A percentile compares a stretch with the other conserved stretches of the same genome.
phyloP scores from a whole-genome alignment of 495 filamentous ascomycete species.

The Cudoniella acicularis region DNA sequence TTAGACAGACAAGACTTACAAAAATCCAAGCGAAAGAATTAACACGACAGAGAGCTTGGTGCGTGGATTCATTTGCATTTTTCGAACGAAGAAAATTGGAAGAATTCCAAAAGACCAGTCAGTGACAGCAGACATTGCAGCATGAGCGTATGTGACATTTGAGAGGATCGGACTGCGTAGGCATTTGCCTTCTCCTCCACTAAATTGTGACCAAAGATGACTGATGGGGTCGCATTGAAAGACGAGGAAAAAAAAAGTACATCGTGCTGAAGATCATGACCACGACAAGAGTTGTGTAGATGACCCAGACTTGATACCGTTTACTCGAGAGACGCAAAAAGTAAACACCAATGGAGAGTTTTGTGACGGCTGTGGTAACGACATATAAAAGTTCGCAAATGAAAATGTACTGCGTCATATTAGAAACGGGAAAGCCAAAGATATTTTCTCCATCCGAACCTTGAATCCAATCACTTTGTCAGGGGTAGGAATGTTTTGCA shows the following conservation, averaged over 20 bases:
- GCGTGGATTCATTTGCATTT: conserved; percentile 34
- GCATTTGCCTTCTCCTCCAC: conserved; percentile 20
- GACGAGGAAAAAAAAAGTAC: conserved; percentile 37
- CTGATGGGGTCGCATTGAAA: conserved; percentile 41
- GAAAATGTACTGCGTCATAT: conserved; percentile 16
- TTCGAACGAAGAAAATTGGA: conserved; percentile 41
- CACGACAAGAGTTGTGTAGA: conserved; percentile 26
- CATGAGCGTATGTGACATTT: conserved; percentile 29
- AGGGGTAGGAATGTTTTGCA: conserved; percentile 12
- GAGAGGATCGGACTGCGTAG: conserved; percentile 17
- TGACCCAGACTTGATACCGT: conserved; percentile 32
- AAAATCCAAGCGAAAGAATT: conserved; percentile 33
- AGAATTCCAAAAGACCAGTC: conserved; percentile 41
- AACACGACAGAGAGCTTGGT: conserved; percentile 33
- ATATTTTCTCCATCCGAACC: neutral
- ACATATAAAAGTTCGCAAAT: conserved; percentile 38
- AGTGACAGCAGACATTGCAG: conserved; percentile 24
- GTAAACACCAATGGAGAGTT: conserved; percentile 40
- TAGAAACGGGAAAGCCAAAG: neutral
- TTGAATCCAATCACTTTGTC: conserved; percentile 15
- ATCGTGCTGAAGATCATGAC: conserved; percentile 30
- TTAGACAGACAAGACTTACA: conserved; percentile 19
- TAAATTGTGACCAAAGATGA: conserved; percentile 33
- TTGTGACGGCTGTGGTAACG: conserved; percentile 31
- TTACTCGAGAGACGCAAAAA: conserved; percentile 39